phyloP scores from a whole-genome alignment of 768 basidiomycete genomes.

The Trametes maxima region DNA sequence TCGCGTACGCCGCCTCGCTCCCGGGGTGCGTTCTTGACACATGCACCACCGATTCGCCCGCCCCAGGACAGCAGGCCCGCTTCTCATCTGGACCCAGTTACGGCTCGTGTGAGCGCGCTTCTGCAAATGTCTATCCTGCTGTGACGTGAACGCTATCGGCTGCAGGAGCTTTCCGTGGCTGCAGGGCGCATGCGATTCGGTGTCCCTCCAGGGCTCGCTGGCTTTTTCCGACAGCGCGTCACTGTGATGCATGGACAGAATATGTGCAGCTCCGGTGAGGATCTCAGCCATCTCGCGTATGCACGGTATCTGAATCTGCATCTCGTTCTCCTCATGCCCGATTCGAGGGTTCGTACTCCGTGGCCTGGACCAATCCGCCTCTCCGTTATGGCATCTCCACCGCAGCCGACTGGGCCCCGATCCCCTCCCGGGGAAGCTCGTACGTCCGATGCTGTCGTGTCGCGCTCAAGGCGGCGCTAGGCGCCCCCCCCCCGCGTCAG shows the following conservation, averaged over 20 bases:
- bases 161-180: neutral
- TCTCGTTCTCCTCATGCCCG: conserved; percentile 21
- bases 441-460: conserved; percentile 22
- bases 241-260: neutral
- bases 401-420: conserved; percentile 17
- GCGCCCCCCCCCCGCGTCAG: conserved; percentile 8
- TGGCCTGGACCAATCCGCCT: conserved; percentile 1
- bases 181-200: conserved; percentile 1
- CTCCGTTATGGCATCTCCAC: conserved; percentile 17
- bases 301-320: conserved; percentile 18
- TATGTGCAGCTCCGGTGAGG: neutral
- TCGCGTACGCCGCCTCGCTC: conserved; percentile 17
- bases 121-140: conserved; percentile 2
- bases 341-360: conserved; percentile 14
- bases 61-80: neutral
- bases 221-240: neutral
- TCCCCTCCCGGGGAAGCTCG: conserved; percentile 12
- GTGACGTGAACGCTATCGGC: conserved; percentile 11
- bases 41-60: conserved; percentile 1
- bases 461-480: conserved; percentile 15
- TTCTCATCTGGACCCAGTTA: neutral
- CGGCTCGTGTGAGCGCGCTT: neutral
- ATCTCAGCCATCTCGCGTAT: conserved; percentile 10
- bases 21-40: conserved; percentile 12
- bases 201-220: conserved; percentile 4